Conservation (phyloP, 169 alveolate genomes). For the Cryptosporidium tyzzeri region DNA sequence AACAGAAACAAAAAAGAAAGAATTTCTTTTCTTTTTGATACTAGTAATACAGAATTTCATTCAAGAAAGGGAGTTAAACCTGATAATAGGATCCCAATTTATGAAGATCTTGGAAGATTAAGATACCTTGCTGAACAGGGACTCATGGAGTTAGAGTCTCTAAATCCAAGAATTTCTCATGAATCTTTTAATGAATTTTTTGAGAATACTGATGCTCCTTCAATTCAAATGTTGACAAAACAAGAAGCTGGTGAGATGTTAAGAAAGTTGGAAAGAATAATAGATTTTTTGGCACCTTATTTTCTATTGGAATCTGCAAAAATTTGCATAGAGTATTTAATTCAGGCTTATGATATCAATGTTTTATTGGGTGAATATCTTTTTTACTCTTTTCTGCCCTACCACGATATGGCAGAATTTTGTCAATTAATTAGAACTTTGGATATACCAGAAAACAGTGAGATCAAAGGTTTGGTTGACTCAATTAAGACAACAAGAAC, state of each 20-base stretch:
- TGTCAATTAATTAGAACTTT: conserved; percentile 11
- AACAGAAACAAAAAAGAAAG: conserved; percentile 12
- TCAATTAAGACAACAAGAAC: conserved; percentile 45
- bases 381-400: conserved; percentile 64
- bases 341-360: conserved; percentile 63
- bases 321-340: conserved; percentile 61
- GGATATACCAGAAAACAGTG: conserved; percentile 50
- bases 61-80: conserved; percentile 23
- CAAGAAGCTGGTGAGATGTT: conserved; percentile 35
- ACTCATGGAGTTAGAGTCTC: conserved; percentile 20
- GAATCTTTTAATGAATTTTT: conserved; percentile 22
- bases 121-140: conserved; percentile 42
- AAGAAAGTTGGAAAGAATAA: not conserved
- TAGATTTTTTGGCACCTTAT: conserved; percentile 53
- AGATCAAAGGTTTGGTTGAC: conserved; percentile 28
- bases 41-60: conserved; percentile 26
- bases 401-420: conserved; percentile 64
- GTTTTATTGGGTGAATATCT: conserved; percentile 62
- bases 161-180: conserved; percentile 39
- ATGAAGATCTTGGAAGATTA: conserved; percentile 28
- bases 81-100: conserved; percentile 34
- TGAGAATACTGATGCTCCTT: conserved; percentile 6
- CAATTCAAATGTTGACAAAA: conserved; percentile 34
- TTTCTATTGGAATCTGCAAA: conserved; percentile 38
- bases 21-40: conserved; percentile 58